These are phyloP conservation scores for Aschersonia sp. DNA, from an alignment of 2,329 filamentous ascomycete genomes.

Conservation along the genomic window DNA sequence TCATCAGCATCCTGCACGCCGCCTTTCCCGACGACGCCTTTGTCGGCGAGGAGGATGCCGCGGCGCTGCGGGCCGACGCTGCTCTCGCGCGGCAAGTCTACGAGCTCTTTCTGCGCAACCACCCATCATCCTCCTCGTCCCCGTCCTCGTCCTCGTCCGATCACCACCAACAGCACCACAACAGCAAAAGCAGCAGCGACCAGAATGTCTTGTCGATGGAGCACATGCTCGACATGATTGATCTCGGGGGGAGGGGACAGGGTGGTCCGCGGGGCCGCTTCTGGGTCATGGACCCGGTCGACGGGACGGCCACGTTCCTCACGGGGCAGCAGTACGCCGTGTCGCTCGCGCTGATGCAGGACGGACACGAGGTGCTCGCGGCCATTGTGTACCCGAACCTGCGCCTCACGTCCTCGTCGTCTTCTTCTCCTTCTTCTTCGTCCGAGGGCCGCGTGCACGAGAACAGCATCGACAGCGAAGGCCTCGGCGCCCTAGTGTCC, in stretches of 20 bases:
- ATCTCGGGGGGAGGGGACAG: conserved; percentile 33
- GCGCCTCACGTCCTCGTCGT: conserved; percentile 8
- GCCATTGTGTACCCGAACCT: conserved; percentile 49
- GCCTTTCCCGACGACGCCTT: conserved; percentile 41
- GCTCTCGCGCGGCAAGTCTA: conserved; percentile 37
- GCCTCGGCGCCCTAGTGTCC: conserved; percentile 20
- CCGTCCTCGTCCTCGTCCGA: conserved; percentile 6
- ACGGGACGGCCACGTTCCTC: conserved; percentile 49
- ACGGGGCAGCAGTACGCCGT: conserved; percentile 48
- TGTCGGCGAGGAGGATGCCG: conserved; percentile 46
- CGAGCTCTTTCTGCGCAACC: conserved; percentile 27
- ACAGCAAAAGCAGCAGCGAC: conserved; percentile 8
- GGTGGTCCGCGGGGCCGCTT: conserved; percentile 23
- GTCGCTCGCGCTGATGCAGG: conserved; percentile 40
- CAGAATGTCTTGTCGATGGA: conserved; percentile 18
- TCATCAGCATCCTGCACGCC: conserved; percentile 39
- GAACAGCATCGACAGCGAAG: conserved; percentile 15
- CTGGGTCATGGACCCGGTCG: conserved; percentile 52
- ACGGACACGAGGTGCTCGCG: conserved; percentile 42
- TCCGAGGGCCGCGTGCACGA: conserved; percentile 19
- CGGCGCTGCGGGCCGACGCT: conserved; percentile 32
- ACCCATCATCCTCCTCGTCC: too few species aligned
- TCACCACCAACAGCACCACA: background rate
- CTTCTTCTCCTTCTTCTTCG: too few species aligned
- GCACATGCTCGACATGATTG: conserved; percentile 46